Evolutionary conservation across 495 filamentous ascomycete species (phyloP).

Genomic region (Aspergillus homomorphus): DNA sequence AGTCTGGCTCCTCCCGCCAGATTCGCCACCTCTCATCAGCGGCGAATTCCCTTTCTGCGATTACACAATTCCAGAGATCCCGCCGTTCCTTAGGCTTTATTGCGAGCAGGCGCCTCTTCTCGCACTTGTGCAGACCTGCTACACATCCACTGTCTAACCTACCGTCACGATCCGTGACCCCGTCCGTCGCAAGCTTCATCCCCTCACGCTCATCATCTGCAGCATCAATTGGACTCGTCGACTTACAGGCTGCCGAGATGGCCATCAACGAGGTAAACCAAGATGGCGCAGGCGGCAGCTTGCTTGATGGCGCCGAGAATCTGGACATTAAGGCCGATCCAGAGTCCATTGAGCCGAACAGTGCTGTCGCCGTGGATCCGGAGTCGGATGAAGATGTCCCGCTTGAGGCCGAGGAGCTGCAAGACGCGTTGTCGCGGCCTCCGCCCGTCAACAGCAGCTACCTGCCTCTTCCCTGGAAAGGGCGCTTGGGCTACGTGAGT

Average conservation of each 20-base stretch:
- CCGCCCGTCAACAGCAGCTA: conserved; percentile 83
- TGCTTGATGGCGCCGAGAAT: background rate
- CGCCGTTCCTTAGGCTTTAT: conserved; percentile 5
- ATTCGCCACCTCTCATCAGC: conserved; percentile 28
- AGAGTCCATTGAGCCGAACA: conserved; percentile 3
- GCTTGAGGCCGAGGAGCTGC: conserved; percentile 40
- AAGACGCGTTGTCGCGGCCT: conserved; percentile 55
- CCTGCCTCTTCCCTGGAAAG: conserved; percentile 90
- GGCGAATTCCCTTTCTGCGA: conserved; percentile 18
- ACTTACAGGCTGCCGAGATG: background rate
- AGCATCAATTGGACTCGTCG: background rate
- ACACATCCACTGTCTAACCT: conserved; percentile 14
- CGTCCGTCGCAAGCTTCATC: background rate
- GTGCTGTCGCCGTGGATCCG: conserved; percentile 32
- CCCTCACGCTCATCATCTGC: conserved; percentile 5
- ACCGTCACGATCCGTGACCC: conserved; percentile 12
- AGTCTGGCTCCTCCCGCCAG: conserved; percentile 22
- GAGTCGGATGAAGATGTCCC: conserved; percentile 49
- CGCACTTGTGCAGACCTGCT: background rate
- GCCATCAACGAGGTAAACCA: background rate
- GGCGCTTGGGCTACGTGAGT: conserved; percentile 82
- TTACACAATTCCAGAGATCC: conserved; percentile 12
- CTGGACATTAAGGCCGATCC: background rate
- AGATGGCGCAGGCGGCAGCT: background rate
- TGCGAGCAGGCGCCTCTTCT: background rate